phyloP scores from a whole-genome alignment of 176 grass and related monocot genomes.

The Aegilops speltoides region DNA sequence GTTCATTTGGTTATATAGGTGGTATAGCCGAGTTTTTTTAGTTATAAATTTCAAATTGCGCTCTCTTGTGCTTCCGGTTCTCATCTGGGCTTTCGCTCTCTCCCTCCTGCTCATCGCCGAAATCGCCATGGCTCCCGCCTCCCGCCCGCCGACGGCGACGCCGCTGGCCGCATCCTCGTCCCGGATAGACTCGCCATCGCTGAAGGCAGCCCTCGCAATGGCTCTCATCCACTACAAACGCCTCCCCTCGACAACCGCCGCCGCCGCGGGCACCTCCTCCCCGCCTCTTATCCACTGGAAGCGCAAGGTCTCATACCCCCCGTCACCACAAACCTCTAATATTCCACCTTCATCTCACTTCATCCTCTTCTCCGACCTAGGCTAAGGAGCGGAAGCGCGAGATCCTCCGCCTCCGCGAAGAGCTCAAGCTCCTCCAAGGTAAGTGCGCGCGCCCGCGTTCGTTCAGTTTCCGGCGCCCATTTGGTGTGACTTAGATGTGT shows the following conservation, averaged over 20 bases:
- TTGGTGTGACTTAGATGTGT: neutral
- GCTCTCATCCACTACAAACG: conserved; percentile 67
- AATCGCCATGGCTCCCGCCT: conserved; percentile 39
- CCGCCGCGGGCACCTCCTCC: conserved; percentile 21
- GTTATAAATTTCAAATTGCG: neutral
- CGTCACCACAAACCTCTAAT: conserved; percentile 11
- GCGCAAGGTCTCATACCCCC: conserved; percentile 52
- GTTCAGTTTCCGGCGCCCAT: neutral
- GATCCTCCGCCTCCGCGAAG: conserved; percentile 75
- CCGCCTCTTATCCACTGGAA: conserved; percentile 70
- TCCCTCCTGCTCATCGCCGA: neutral
- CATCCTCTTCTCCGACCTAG: conserved; percentile 16
- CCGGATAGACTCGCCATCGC: conserved; percentile 55
- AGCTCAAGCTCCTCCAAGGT: conserved; percentile 81
- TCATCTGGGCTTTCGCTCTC: neutral
- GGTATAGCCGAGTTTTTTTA: no score
- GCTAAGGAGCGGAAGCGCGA: conserved; percentile 92
- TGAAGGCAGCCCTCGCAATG: conserved; percentile 78
- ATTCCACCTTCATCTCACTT: neutral
- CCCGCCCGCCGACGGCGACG: conserved; percentile 27
- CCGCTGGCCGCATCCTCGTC: conserved; percentile 31
- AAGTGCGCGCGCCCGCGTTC: neutral
- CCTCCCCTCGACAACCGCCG: conserved; percentile 10
- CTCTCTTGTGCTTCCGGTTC: neutral
- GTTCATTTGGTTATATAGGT: no score